phyloP scores from a whole-genome alignment of 495 filamentous ascomycete genomes.

The Aspergillus wentii region DNA sequence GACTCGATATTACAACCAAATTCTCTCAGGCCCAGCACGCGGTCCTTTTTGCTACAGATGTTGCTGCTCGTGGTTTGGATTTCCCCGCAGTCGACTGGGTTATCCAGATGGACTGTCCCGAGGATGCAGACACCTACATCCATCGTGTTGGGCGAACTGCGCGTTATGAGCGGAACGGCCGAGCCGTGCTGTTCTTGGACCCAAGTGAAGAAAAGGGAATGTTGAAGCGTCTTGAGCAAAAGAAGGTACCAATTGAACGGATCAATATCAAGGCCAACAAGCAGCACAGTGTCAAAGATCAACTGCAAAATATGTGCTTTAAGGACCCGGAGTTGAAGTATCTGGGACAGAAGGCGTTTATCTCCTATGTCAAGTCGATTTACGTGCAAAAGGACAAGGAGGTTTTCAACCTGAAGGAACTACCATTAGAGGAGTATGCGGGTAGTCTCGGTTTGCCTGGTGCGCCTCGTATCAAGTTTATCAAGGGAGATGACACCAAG shows the following conservation, averaged over 20 bases:
- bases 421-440: constrained; percentile 82
- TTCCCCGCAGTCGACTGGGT: constrained; percentile 99
- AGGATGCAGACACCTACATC: constrained; percentile 96
- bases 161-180: constrained; percentile 81
- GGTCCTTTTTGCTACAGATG: constrained; percentile 92
- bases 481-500: constrained; percentile 83
- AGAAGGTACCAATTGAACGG: constrained; percentile 78
- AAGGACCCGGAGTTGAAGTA: constrained; percentile 94
- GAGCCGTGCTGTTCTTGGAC: constrained; percentile 86
- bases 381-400: constrained; percentile 91
- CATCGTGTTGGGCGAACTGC: constrained; percentile 94
- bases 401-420: constrained; percentile 73
- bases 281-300: constrained; percentile 74
- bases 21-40: constrained; percentile 74
- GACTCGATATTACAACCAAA: constrained; percentile 77
- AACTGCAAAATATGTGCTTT: constrained; percentile 90
- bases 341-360: constrained; percentile 91
- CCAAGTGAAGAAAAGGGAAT: constrained; percentile 88
- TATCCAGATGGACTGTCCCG: constrained; percentile 88
- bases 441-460: constrained; percentile 83
- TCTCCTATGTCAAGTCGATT: constrained; percentile 77
- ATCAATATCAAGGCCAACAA: constrained; percentile 88
- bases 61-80: constrained; percentile 88
- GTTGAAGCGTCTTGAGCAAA: constrained; percentile 73
- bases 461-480: constrained; percentile 83